Evolutionary conservation across 257 asterid genomes (phyloP).

Genomic region (Fraxinus excelsior): DNA sequence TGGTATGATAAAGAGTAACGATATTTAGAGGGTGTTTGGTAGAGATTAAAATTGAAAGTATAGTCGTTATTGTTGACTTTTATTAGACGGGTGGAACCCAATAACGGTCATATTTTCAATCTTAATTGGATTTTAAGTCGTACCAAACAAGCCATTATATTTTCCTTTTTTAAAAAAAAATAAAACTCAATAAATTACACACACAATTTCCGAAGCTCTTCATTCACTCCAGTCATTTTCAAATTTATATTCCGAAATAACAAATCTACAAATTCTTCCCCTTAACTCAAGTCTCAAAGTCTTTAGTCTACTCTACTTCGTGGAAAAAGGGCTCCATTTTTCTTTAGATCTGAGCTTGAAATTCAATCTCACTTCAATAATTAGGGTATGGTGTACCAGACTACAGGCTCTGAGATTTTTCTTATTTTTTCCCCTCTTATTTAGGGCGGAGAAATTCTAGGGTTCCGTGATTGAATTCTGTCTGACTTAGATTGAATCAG

Average conservation of each 20-base stretch:
- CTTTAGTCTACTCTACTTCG: not conserved
- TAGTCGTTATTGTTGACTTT: too few species aligned
- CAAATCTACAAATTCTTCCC: not conserved
- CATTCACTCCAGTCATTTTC: slow-evolving; percentile 24
- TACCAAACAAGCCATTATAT: too few species aligned
- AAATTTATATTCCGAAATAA: not conserved
- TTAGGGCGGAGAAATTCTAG: slow-evolving; percentile 23
- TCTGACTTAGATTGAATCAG: slow-evolving; percentile 23
- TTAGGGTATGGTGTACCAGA: slow-evolving; percentile 34
- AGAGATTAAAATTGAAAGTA: too few species aligned
- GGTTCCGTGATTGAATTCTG: slow-evolving; percentile 35
- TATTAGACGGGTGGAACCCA: too few species aligned
- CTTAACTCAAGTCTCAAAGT: too few species aligned
- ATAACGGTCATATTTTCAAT: too few species aligned
- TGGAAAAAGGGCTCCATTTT: slow-evolving; percentile 3
- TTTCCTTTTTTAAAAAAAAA: too few species aligned
- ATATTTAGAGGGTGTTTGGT: too few species aligned
- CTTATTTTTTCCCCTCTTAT: slow-evolving; percentile 4
- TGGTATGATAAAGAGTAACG: too few species aligned
- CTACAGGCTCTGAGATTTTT: not conserved
- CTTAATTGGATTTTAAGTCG: too few species aligned
- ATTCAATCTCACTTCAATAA: slow-evolving; percentile 22
- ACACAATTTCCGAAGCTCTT: not conserved
- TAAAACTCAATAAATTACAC: too few species aligned
- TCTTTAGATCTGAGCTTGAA: slow-evolving; percentile 59